Evolutionary conservation across 768 basidiomycete genomes (phyloP), one percentile per base, ranked within the genome.

Genomic region (Suillus ampliporus): DNA sequence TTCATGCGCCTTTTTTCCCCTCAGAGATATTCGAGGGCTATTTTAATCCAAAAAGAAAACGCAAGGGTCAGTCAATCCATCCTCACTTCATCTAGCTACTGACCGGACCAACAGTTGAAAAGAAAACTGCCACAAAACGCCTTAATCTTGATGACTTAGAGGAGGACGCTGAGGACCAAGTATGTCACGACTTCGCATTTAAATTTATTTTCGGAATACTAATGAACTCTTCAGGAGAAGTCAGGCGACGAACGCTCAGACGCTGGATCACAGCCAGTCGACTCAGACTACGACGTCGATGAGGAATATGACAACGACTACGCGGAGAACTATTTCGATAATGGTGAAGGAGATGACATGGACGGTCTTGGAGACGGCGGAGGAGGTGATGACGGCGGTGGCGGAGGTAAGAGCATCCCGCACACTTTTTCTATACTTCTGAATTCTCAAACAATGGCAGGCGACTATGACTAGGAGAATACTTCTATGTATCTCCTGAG

Each of bases 261-360:
- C 17, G 82, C 74, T 28, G 90, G 86, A 23, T 91, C 90, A 13
- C 87, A 89, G 68, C 84, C 74, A 35, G 83, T 76, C 8, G 86
- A 87, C 44, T 87, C 86, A 28, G 92, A 94, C 73, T 94, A 94
- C 70, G 92, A 94, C 65, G 90, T 91, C 23, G 90, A 94, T 37
- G 94, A 96, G 73, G 92, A 94, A 68, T 93, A 94, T 70, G 93
- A 94, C 74, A 94, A 95, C 67, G 93, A 95, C 65, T 95, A 95
- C 65, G 92, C 89, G 3, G 90, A 91, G 64, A 92, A 95, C 71
- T 94, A 95, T 81, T 95, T 95, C 72, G 92, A 95, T 73, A 94
- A 93, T 59, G 92, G 92, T 19, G 92, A 94, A 75, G 88, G 82
- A 4, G 92, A 94, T 58, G 91, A 94, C 69, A 74, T 84, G 60